These are phyloP conservation scores for Neonectria faginata DNA, from an alignment of 2,329 filamentous ascomycete species.

Conservation along the genomic window DNA sequence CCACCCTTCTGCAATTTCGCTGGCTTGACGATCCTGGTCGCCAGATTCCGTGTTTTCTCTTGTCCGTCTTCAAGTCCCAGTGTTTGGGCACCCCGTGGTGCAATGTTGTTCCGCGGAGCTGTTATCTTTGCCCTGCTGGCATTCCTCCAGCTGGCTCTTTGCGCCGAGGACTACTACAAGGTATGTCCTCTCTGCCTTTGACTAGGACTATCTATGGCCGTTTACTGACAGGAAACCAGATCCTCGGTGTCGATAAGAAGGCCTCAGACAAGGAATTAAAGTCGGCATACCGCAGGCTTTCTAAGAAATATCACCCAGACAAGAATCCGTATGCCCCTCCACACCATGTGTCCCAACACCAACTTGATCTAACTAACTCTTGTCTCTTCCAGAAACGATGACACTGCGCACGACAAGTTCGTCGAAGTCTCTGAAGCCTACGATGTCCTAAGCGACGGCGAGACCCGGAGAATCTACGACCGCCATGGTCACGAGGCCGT, in stretches of 20 bases:
- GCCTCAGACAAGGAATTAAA: constrained; percentile 92
- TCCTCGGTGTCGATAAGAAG: constrained; percentile 82
- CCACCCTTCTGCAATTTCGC: constrained; percentile 14
- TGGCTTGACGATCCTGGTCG: constrained; percentile 20
- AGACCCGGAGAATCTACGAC: constrained; percentile 91
- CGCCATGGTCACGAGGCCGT: constrained; percentile 93
- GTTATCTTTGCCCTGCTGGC: constrained; percentile 64
- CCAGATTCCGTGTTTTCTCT: constrained; percentile 11
- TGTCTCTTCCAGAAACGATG: constrained; percentile 70
- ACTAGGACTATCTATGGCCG: background rate
- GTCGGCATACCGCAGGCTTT: constrained; percentile 88
- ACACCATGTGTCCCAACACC: background rate
- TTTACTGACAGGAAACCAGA: constrained; percentile 55
- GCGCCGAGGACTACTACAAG: constrained; percentile 83
- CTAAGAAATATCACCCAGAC: constrained; percentile 96
- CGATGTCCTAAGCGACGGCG: constrained; percentile 84
- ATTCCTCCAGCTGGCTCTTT: constrained; percentile 65
- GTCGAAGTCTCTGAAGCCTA: constrained; percentile 96
- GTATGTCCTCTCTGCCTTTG: constrained; percentile 54
- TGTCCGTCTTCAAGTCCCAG: constrained; percentile 15
- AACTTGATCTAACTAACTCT: constrained; percentile 15
- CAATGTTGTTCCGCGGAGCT: constrained; percentile 65
- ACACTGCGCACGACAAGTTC: constrained; percentile 87
- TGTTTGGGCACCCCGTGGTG: constrained; percentile 39
- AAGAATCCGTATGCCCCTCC: constrained; percentile 85